These are phyloP conservation scores for Sporobolomyces pararoseus DNA, from an alignment of 768 basidiomycete species.

Conservation along the genomic window DNA sequence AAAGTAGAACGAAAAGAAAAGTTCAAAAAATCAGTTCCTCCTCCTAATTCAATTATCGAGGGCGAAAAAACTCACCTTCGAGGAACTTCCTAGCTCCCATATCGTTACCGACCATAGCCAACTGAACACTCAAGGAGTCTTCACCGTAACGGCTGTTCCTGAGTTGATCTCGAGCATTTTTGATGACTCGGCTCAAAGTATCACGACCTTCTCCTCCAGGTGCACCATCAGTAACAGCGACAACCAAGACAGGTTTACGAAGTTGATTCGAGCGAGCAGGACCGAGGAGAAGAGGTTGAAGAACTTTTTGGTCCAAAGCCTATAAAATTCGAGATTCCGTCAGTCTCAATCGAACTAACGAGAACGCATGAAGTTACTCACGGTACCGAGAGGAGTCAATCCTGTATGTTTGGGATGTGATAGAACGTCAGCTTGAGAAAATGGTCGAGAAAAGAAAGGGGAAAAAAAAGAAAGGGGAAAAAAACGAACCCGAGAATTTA, in stretches of 20 bases:
- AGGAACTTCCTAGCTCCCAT: slow-evolving; percentile 49
- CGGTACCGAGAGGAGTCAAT: slow-evolving; percentile 52
- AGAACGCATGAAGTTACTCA: background rate
- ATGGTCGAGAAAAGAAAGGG: too few species aligned
- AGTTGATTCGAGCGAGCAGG: slow-evolving; percentile 49
- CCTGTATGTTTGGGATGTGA: too few species aligned
- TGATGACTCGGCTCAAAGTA: slow-evolving; percentile 18
- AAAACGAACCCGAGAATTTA: slow-evolving; percentile 49
- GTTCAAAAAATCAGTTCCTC: too few species aligned
- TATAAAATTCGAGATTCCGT: background rate
- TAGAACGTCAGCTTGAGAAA: too few species aligned
- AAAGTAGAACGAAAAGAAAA: background rate
- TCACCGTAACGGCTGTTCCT: slow-evolving; percentile 42
- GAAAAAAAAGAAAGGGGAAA: too few species aligned
- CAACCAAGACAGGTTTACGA: slow-evolving; percentile 52
- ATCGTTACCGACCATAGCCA: slow-evolving; percentile 33
- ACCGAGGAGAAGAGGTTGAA: slow-evolving; percentile 52
- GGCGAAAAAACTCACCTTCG: slow-evolving; percentile 20
- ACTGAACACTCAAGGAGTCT: slow-evolving; percentile 49
- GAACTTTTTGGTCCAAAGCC: slow-evolving; percentile 50
- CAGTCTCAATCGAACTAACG: background rate
- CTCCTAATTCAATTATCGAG: background rate
- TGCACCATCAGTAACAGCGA: slow-evolving; percentile 45
- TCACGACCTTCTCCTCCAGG: slow-evolving; percentile 30
- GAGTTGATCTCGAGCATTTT: slow-evolving; percentile 12